Conservation (phyloP, 208 protist species). For the Leishmania aethiopica region DNA sequence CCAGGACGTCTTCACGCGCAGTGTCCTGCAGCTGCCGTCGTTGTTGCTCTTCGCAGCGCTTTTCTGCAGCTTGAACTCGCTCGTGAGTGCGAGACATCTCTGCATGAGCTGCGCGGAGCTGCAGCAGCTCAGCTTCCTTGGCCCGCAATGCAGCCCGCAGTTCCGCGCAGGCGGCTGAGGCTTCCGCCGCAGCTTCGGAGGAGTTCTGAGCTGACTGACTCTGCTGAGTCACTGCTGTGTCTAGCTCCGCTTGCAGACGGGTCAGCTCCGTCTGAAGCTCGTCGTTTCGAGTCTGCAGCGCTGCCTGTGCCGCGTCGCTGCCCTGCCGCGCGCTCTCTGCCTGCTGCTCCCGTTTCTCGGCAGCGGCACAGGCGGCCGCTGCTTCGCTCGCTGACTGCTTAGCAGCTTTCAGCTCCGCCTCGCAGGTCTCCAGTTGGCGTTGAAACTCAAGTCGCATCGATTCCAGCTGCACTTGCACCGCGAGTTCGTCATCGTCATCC, state of each 20-base stretch:
- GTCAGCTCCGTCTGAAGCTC: slow-evolving; percentile 5
- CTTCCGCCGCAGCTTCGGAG: not conserved
- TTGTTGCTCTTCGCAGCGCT: not conserved
- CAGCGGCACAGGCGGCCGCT: not conserved
- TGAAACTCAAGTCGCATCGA: slow-evolving; percentile 15
- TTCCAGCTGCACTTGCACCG: slow-evolving; percentile 18
- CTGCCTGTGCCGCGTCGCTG: not conserved
- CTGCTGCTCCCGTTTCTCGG: slow-evolving; percentile 1
- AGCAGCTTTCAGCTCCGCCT: slow-evolving; percentile 13
- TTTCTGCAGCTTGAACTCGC: not conserved
- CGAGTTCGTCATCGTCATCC: slow-evolving; percentile 21
- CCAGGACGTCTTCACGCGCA: too few relatives aligned
- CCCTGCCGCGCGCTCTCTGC: slow-evolving; percentile 1
- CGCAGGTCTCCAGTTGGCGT: slow-evolving; percentile 7
- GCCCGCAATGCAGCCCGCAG: not conserved
- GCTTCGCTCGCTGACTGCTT: not conserved
- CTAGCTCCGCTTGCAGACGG: slow-evolving; percentile 4
- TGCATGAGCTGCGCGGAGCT: not conserved
- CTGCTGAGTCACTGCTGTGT: not conserved
- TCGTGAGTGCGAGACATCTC: not conserved
- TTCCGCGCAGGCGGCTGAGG: not conserved
- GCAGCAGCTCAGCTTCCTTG: not conserved
- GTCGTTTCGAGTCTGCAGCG: slow-evolving; percentile 1
- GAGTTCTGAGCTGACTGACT: not conserved
- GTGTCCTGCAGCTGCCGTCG: not conserved